Base-by-base conservation (phyloP, 306 rosid species). In the Begonia peltatifolia region DNA sequence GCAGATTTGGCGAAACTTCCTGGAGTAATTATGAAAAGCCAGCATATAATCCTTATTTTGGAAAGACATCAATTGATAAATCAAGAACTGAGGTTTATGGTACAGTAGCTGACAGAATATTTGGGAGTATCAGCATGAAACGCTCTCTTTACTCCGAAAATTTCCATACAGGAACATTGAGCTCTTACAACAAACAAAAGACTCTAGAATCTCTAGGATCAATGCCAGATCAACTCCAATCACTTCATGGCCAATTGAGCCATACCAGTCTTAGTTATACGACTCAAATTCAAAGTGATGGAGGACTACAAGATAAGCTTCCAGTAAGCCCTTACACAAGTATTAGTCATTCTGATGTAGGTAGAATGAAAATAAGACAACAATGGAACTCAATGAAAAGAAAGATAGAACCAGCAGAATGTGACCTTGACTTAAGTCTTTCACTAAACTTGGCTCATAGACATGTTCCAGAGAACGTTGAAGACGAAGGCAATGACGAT, bases 401-500 rank as follows among this genome's bases (percentile, higher is more conserved):
- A 59, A 89, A 72, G 68, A 68, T 30, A 30, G 38, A 30, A 30
- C 38, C 69, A 60, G 58, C 70, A 23, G 71, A 79, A 48, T 47
- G 56, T 16, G 61, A 67, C 25, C 67, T 84, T 61, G 82, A 89
- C 58, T 66, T 89, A 66, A 87, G 81, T 74, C 68, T 89, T 14
- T 82, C 95, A 11, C 90, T 89, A 4, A 71, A 68, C 63, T 46
- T 82, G 54, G 76, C 65, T 65, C 57, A 86, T n/a, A 68, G 50
- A 42, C 52, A 51, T 38, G 38, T 30, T 6, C 38, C 9, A 30
- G 38, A 30, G 38, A 30, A 20, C 4, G 23, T 20, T 20, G 51
- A 18, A 57, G 60, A 0, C 72, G 46, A 47, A 16, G 58, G 12
- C 35, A 70, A 61, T 30, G 76, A 60, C 64, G 78, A 59, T 22